Evolutionary conservation across 768 basidiomycete genomes (phyloP).

Genomic region (Gymnopilus dilepis): DNA sequence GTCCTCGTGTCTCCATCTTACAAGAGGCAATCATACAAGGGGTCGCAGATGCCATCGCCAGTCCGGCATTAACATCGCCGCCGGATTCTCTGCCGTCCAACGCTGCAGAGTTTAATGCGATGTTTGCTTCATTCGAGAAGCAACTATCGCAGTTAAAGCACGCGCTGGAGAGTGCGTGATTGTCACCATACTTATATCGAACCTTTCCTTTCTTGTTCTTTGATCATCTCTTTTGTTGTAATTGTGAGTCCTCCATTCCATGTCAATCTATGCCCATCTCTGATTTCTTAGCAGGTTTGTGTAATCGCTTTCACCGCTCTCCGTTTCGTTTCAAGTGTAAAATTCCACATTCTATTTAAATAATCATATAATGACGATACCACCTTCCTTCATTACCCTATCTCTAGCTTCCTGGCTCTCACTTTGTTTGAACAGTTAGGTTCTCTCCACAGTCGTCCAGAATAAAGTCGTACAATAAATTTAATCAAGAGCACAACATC

Average conservation of each 20-base stretch:
- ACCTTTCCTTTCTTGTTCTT: background rate
- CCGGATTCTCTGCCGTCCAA: conserved; percentile 12
- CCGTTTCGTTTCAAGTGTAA: background rate
- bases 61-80: background rate
- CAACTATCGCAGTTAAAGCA: conserved; percentile 19
- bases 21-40: conserved; percentile 24
- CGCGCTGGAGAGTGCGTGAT: conserved; percentile 16
- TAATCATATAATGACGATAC: conserved; percentile 1
- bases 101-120: conserved; percentile 25
- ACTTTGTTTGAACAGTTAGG: background rate
- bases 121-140: conserved; percentile 26
- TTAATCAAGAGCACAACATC: background rate
- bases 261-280: background rate
- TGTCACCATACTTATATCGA: background rate
- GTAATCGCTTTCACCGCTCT: background rate
- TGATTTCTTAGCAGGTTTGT: background rate
- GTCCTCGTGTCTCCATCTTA: conserved; percentile 2
- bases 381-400: background rate
- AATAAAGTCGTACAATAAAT: background rate
- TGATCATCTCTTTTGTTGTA: background rate
- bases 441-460: background rate
- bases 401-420: background rate
- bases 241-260: background rate
- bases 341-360: background rate
- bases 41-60: conserved; percentile 23